Percentiles rank a stretch among this genome's conserved stretches.
Conservation (phyloP, 2,329 filamentous ascomycete genomes). For the Coniosporium tulheliwenetii region DNA sequence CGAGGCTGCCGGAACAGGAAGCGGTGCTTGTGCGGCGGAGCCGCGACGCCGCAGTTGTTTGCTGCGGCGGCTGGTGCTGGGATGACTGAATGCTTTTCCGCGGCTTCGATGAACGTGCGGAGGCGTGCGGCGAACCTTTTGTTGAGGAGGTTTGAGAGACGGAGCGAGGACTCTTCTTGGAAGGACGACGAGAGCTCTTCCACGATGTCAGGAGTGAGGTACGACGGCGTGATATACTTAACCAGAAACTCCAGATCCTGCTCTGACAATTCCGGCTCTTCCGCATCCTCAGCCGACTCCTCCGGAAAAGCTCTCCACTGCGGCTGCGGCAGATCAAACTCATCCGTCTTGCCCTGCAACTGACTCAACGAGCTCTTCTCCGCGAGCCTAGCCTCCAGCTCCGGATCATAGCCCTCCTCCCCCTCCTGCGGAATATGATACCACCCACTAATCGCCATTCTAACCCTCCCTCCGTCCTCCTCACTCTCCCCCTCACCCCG, state of each 20-base stretch:
- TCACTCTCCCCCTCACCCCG: slow-evolving; percentile 41
- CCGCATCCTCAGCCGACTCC: slow-evolving; percentile 15
- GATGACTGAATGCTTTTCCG: slow-evolving; percentile 17
- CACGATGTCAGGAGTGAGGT: slow-evolving; percentile 81
- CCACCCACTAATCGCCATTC: slow-evolving; percentile 98
- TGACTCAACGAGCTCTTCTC: slow-evolving; percentile 86
- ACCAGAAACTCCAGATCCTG: slow-evolving; percentile 78
- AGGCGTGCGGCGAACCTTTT: slow-evolving; percentile 61
- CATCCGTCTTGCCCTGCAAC: slow-evolving; percentile 77
- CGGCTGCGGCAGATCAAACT: slow-evolving; percentile 67
- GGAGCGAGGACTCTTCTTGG: slow-evolving; percentile 67
- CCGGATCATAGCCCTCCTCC: slow-evolving; percentile 80
- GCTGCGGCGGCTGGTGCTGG: no score
- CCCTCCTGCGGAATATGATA: slow-evolving; percentile 94
- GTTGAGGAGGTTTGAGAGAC: slow-evolving; percentile 62
- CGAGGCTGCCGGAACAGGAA: slow-evolving; percentile 62
- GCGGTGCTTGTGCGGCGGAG: slow-evolving; percentile 88
- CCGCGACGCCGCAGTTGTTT: slow-evolving; percentile 40
- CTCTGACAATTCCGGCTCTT: slow-evolving; percentile 47
- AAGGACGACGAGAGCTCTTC: slow-evolving; percentile 71
- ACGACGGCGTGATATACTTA: slow-evolving; percentile 77
- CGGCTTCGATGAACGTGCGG: slow-evolving; percentile 51
- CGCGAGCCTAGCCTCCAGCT: slow-evolving; percentile 74
- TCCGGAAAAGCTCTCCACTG: slow-evolving; percentile 32
- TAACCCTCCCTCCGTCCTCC: slow-evolving; percentile 58